phyloP scores from a whole-genome alignment of 805 yeast species.

The Kazachstania martiniae region DNA sequence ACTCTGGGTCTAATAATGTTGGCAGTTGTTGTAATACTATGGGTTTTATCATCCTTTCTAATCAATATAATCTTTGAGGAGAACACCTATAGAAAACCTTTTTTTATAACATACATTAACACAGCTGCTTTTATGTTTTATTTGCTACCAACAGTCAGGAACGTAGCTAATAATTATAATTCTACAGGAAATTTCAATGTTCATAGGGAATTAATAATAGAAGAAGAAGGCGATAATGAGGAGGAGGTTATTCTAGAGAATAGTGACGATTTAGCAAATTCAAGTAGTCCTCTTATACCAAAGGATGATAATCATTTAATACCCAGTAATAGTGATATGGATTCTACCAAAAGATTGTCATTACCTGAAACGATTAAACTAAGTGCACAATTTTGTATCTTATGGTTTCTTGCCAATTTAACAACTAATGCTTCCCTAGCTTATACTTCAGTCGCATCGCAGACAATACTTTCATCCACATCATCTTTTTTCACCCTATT shows the following conservation, averaged over 20 bases:
- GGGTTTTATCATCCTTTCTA: constrained; percentile 87
- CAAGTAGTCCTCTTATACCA: constrained; percentile 9
- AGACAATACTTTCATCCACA: constrained; percentile 86
- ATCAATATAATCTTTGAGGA: constrained; percentile 68
- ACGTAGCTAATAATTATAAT: constrained; percentile 19
- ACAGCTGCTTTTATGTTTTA: constrained; percentile 78
- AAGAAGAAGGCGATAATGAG: constrained; percentile 20
- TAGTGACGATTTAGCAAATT: neutral
- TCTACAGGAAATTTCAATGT: constrained; percentile 22
- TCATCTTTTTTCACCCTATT: constrained; percentile 86
- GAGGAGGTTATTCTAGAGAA: constrained; percentile 1
- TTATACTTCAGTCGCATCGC: constrained; percentile 88
- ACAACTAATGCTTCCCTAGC: constrained; percentile 79
- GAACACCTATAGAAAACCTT: constrained; percentile 73
- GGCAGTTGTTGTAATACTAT: constrained; percentile 64
- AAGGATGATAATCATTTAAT: constrained; percentile 5
- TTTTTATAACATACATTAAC: constrained; percentile 82
- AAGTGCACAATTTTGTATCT: constrained; percentile 69
- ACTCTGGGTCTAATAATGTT: constrained; percentile 65
- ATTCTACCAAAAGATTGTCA: constrained; percentile 12
- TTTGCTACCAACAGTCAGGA: constrained; percentile 45
- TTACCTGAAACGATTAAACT: constrained; percentile 58
- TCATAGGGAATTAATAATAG: constrained; percentile 20
- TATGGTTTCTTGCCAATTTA: constrained; percentile 88
- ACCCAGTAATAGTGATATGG: neutral